These are phyloP conservation scores for Hypoxylon sp. DNA, from an alignment of 2,329 filamentous ascomycete genomes.

Conservation along the genomic window DNA sequence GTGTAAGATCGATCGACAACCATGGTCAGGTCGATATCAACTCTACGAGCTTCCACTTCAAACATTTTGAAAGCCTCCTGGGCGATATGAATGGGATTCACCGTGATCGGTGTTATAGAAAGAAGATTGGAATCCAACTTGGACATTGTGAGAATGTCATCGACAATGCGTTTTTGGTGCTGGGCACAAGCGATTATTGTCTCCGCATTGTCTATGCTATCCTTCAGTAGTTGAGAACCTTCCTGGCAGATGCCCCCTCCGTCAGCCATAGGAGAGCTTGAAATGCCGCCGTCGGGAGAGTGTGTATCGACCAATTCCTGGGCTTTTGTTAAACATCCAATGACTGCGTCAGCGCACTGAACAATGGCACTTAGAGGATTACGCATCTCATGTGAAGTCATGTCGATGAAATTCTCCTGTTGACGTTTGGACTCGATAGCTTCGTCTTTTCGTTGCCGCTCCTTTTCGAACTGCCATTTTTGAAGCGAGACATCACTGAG, in stretches of 20 bases:
- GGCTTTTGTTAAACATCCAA: constrained; percentile 61
- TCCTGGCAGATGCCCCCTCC: constrained; percentile 24
- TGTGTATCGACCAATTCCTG: constrained; percentile 54
- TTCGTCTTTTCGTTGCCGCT: constrained; percentile 59
- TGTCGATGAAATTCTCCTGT: constrained; percentile 86
- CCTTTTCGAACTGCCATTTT: constrained; percentile 64
- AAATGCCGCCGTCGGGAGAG: neutral
- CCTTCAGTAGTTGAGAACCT: constrained; percentile 78
- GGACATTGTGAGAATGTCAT: constrained; percentile 73
- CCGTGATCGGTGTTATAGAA: constrained; percentile 75
- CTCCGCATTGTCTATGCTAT: constrained; percentile 82
- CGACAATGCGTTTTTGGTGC: constrained; percentile 79
- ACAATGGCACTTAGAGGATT: constrained; percentile 80
- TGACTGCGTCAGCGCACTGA: constrained; percentile 79
- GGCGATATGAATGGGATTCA: constrained; percentile 74
- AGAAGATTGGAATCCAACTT: constrained; percentile 78
- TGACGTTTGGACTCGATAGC: constrained; percentile 72
- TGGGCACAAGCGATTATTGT: constrained; percentile 84
- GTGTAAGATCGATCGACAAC: constrained; percentile 74
- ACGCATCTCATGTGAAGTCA: constrained; percentile 78
- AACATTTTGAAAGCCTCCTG: constrained; percentile 80
- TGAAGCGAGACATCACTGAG: constrained; percentile 63
- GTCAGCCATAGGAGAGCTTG: constrained; percentile 9
- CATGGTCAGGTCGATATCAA: constrained; percentile 77
- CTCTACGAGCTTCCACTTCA: constrained; percentile 76